A percentile compares a stretch with the other conserved stretches of the same genome.
These are phyloP conservation scores for Podila clonocystis DNA, from an alignment of 192 early-diverging fungal genomes.

Conservation along the genomic window DNA sequence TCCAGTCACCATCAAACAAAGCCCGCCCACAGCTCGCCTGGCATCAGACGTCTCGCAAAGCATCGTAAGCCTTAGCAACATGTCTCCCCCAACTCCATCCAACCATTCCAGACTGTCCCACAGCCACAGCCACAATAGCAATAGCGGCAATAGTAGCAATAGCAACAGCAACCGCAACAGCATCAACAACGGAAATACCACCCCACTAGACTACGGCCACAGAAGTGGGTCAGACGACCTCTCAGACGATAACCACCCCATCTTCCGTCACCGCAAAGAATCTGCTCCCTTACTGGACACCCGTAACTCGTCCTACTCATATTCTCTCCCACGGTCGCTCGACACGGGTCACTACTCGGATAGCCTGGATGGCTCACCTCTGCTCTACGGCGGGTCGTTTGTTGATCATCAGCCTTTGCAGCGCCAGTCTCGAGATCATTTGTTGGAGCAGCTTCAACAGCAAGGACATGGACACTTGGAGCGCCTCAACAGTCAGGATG, in stretches of 20 bases:
- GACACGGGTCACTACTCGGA: constrained; percentile 27
- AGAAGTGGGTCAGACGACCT: neutral
- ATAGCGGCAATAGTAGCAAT: neutral
- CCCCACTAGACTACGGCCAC: neutral
- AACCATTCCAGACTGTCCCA: neutral
- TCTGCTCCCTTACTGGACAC: constrained; percentile 12
- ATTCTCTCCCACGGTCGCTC: constrained; percentile 20
- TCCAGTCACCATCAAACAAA: constrained; percentile 4
- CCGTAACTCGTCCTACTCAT: constrained; percentile 27
- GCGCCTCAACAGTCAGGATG: neutral
- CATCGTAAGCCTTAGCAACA: constrained; percentile 32
- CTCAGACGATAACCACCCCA: neutral
- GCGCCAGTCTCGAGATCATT: constrained; percentile 33
- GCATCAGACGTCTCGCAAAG: constrained; percentile 27
- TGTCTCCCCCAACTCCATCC: constrained; percentile 5
- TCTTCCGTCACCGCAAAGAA: neutral
- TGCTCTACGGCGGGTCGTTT: constrained; percentile 35
- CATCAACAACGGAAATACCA: neutral
- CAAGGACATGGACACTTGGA: neutral
- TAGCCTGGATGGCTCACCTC: constrained; percentile 29
- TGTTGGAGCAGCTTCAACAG: neutral
- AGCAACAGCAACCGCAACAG: neutral
- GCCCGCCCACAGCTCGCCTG: constrained; percentile 20
- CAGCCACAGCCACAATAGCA: neutral
- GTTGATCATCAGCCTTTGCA: constrained; percentile 47